Base-by-base conservation (phyloP, 2,329 filamentous ascomycete genomes). In the Microsporum canis region DNA sequence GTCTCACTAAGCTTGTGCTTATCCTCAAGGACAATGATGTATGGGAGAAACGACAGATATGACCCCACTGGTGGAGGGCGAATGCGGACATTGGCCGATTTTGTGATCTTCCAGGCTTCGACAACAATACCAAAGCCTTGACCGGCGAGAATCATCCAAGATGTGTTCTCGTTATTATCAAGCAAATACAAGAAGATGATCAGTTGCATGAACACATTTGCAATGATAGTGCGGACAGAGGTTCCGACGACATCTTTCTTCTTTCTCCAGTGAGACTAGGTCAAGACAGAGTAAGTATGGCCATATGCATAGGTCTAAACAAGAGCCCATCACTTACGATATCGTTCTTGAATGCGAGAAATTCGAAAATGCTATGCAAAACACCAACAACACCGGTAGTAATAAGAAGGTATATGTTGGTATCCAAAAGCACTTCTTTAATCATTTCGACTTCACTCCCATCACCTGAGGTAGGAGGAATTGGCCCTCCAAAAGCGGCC, bases 181-280 rank as follows among this genome's bases (percentile, higher is more conserved):
- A 99, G 78, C 34, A 99, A 83, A 76, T 99, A 99, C 53, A 99
- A 81, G 82, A 99, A 95, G 75, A 99, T 96, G 70, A 97, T 82
- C 5, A 82, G 75, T 75, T 99, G 94, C 94, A 99, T 99, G 74
- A 97, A 91, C 64, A 97, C 91, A 70, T 97, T 99, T 72, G 89
- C 91, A 61, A 99, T 80, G 70, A 99, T 99, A 36, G 92, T 95
- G 61, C 94, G 90, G 63, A 99, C 88, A 0, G 91, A 96, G 53
- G 96, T 95, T 65, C 94, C 94, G 33, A 99, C 88, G 62, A 96
- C 94, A 78, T 97, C 95, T 81, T 99, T 99, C 87, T 99, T 99
- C 80, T 97, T 96, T 72, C 91, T 89, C 84, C 94, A 99, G 76
- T 99, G 94, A 57, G 91, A 80, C 76, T 78, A 60, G 10, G 56